These are phyloP conservation scores for Camellia granthamiana DNA, from an alignment of 148 eudicot species.

Conservation along the genomic window DNA sequence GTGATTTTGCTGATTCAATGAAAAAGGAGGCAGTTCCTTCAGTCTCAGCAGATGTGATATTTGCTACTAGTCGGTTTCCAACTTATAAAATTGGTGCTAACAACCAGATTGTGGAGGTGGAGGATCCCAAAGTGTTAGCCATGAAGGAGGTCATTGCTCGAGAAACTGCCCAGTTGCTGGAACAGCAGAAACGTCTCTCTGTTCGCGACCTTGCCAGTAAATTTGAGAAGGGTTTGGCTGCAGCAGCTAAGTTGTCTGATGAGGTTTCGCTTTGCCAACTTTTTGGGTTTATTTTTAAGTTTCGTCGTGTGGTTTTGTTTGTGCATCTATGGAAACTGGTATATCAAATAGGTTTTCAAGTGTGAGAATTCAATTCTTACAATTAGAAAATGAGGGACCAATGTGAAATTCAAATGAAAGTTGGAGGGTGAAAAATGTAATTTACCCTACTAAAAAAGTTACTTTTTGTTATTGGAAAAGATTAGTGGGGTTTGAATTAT, in stretches of 20 bases:
- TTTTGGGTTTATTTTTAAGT: not conserved
- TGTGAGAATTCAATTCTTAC: too few relatives aligned
- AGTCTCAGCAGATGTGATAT: constrained; percentile 84
- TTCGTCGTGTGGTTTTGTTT: not conserved
- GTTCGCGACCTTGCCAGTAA: constrained; percentile 97
- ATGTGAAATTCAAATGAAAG: too few relatives aligned
- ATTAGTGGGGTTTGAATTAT: too few relatives aligned
- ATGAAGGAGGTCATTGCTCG: constrained; percentile 89
- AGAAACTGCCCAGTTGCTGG: constrained; percentile 88
- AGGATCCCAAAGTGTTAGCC: constrained; percentile 48
- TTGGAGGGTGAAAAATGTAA: too few relatives aligned
- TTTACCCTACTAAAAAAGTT: too few relatives aligned
- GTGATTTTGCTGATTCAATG: constrained; percentile 69
- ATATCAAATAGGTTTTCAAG: not conserved
- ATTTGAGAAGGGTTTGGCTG: constrained; percentile 95
- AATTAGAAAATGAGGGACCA: too few relatives aligned
- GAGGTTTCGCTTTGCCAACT: constrained; percentile 51
- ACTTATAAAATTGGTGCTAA: constrained; percentile 76
- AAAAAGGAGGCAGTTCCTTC: constrained; percentile 73
- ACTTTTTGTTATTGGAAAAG: too few relatives aligned
- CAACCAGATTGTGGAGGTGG: constrained; percentile 75
- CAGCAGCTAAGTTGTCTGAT: constrained; percentile 91
- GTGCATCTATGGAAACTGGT: not conserved
- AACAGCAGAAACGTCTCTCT: constrained; percentile 88
- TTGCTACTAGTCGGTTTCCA: constrained; percentile 84